A percentile compares a stretch with the other conserved stretches of the same genome.
These are phyloP conservation scores for Physcomitrellopsis africana DNA, from an alignment of 225 moss, liverwort and hornwort genomes.

Conservation along the genomic window DNA sequence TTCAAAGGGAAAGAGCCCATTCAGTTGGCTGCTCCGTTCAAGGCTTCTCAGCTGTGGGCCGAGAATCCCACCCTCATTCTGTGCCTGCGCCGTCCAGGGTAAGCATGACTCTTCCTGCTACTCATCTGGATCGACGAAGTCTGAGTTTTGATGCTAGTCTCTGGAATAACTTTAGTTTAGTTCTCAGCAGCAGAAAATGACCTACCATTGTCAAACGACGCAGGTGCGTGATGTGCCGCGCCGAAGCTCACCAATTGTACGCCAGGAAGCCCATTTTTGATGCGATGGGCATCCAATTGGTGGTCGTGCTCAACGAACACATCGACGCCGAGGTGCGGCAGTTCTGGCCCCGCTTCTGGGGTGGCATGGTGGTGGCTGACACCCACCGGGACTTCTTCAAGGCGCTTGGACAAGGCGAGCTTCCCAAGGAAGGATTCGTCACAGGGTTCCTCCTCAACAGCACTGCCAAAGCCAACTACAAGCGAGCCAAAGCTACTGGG, in stretches of 20 bases:
- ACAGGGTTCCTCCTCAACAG: conserved; percentile 62
- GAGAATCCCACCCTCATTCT: conserved; percentile 61
- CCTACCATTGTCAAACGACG: background rate
- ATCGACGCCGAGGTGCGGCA: conserved; percentile 75
- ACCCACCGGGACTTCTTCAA: conserved; percentile 68
- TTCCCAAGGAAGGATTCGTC: conserved; percentile 52
- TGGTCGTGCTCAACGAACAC: conserved; percentile 75
- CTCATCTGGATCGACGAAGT: background rate
- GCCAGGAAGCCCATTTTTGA: conserved; percentile 83
- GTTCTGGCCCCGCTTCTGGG: conserved; percentile 96
- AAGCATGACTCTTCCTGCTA: background rate
- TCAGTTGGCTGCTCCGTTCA: conserved; percentile 39
- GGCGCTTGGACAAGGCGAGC: conserved; percentile 70
- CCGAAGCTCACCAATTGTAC: conserved; percentile 87
- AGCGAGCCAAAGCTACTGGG: conserved; percentile 43
- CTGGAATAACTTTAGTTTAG: background rate
- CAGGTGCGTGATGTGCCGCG: conserved; percentile 95
- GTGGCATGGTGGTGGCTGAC: conserved; percentile 72
- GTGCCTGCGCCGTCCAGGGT: conserved; percentile 88
- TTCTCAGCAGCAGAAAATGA: background rate
- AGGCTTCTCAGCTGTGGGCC: conserved; percentile 72
- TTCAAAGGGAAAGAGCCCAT: conserved; percentile 29
- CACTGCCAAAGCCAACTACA: conserved; percentile 43
- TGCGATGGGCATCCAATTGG: conserved; percentile 73
- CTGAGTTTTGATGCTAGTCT: background rate